Evolutionary conservation across 192 early-diverging fungal genomes (phyloP), one percentile per base, ranked within the genome.

Genomic region (Pecoramyces ruminantium): DNA sequence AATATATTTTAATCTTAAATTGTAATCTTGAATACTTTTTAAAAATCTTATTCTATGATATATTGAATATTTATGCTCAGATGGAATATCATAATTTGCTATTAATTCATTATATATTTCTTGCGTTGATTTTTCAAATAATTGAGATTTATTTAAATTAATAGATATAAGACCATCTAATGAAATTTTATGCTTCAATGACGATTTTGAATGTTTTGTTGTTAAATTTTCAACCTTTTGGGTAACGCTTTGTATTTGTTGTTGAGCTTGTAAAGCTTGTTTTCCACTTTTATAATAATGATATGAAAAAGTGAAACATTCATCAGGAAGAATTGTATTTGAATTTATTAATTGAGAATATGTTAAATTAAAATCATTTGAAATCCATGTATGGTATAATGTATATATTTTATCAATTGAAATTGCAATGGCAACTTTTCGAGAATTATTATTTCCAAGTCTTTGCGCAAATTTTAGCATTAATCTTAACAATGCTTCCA

Each of bases 401-500:
- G 34, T 39, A 38, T 79, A 58, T 9, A 67, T 58, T 79, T 39
- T 58, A 6, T 58, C 34, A 79, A 39, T 25, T 25, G 78, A 79
- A 27, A 79, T 58, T 21, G n/a, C 78, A 11, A 39, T n/a, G 2
- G 51, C 34, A 39, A 38, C n/a, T 38, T 38, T 30, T 30, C 29
- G 29, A 18, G 38, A 81, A 30, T 93, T 89, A 82, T 97, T 96
- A 81, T 91, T 93, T 80, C 92, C 93, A 81, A 95, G 89, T n/a
- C 96, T 91, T 85, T 96, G 96, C 28, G 95, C 94, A 4, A 95
- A 94, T 78, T 94, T 90, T n/a, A 96, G 83, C 30, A 99, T 84
- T 28, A 99, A 87, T 16, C 92, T 92, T 38, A 98, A 85, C 8
- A 93, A 88, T 13, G 88, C 86, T 83, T 94, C 92, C 17, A 96